These are phyloP conservation scores for Diaporthe sp. DNA, from an alignment of 2,329 filamentous ascomycete genomes.

Conservation along the genomic window DNA sequence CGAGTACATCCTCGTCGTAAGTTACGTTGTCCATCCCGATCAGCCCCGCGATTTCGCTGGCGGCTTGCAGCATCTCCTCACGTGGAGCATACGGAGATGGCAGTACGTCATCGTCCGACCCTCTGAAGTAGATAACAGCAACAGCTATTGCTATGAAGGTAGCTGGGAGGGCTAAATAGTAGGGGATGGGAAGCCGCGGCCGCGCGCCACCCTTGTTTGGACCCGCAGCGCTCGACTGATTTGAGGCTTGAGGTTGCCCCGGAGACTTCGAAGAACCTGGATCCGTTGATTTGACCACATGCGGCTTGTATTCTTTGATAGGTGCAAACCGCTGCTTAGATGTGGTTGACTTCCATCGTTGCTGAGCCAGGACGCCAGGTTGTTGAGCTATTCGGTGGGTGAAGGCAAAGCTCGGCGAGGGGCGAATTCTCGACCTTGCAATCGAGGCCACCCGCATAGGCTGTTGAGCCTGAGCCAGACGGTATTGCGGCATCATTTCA, in stretches of 20 bases:
- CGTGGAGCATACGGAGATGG: slow-evolving; percentile 23
- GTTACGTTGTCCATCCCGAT: slow-evolving; percentile 73
- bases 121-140: slow-evolving; percentile 2
- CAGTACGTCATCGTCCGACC: not conserved
- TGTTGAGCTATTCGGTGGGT: not conserved
- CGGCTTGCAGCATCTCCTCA: slow-evolving; percentile 58
- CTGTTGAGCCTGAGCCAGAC: not conserved
- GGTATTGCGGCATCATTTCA: not conserved
- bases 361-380: not conserved
- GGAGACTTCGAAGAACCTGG: not conserved
- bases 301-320: slow-evolving; percentile 11
- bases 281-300: not conserved
- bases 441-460: not conserved
- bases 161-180: slow-evolving; percentile 22
- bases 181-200: slow-evolving; percentile 9
- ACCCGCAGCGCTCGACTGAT: not conserved
- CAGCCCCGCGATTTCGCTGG: slow-evolving; percentile 64
- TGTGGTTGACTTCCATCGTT: slow-evolving; percentile 19
- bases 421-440: not conserved
- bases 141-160: slow-evolving; percentile 13
- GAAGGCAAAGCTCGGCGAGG: not conserved
- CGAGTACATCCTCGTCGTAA: slow-evolving; percentile 74
- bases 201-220: not conserved
- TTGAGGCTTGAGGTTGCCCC: not conserved
- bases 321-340: not conserved